phyloP scores from a whole-genome alignment of 2,329 filamentous ascomycete species.

The Monilinia fructigena region DNA sequence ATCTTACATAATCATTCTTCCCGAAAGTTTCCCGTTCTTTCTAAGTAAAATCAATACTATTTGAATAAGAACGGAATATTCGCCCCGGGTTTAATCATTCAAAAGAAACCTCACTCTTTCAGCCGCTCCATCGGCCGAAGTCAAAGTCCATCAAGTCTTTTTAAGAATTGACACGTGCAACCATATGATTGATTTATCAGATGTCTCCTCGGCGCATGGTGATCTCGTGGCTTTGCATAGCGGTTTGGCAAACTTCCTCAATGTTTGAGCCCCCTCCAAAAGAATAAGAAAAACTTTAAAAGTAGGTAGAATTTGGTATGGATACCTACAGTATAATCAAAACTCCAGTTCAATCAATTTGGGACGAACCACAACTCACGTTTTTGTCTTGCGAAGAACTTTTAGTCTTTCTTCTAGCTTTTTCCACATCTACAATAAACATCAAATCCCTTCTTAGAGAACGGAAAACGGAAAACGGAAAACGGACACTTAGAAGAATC shows the following conservation, averaged over 20 bases:
- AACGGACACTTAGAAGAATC: not conserved
- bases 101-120: not conserved
- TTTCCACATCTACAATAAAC: conserved; percentile 1
- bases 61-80: not conserved
- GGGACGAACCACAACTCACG: not conserved
- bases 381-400: not conserved
- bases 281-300: not conserved
- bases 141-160: not conserved
- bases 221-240: conserved; percentile 3
- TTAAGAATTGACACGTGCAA: not conserved
- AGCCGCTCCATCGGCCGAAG: not conserved
- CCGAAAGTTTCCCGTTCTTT: not conserved
- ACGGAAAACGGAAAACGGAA: conserved; percentile 1
- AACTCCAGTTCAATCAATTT: not conserved
- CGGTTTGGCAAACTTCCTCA: not conserved
- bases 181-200: not conserved
- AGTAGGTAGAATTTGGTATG: not conserved
- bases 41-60: no score
- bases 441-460: not conserved
- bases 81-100: not conserved
- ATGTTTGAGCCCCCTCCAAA: not conserved
- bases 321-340: not conserved
- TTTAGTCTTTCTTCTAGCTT: not conserved
- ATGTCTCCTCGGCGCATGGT: not conserved
- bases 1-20: not conserved